phyloP scores from a whole-genome alignment of 306 rosid species.

The Dalbergia oliveri region DNA sequence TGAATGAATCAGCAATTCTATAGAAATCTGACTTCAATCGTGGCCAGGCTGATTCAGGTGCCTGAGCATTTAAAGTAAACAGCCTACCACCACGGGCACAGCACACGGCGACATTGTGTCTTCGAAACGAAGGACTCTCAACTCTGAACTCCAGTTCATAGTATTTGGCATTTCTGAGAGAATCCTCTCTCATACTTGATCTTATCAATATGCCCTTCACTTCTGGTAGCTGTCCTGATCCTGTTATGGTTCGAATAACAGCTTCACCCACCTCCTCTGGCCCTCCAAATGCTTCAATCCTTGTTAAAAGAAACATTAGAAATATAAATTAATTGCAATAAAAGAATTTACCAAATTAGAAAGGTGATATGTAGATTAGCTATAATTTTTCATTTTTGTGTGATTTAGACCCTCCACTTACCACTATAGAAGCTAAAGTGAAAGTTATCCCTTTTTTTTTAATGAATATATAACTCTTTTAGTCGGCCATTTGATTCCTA shows the following conservation, averaged over 20 bases:
- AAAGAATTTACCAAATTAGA: not conserved
- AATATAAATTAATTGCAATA: not conserved
- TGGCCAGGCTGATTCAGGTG: slow-evolving; percentile 84
- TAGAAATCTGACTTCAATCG: slow-evolving; percentile 65
- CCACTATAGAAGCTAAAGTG: slow-evolving; percentile 25
- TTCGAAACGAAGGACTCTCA: slow-evolving; percentile 66
- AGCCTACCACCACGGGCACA: slow-evolving; percentile 72
- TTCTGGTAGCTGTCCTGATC: slow-evolving; percentile 66
- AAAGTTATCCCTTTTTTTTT: not conserved
- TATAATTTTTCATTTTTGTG: not conserved
- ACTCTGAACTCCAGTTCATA: slow-evolving; percentile 84
- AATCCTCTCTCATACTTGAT: slow-evolving; percentile 74
- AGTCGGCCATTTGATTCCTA: not conserved
- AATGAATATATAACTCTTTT: not conserved
- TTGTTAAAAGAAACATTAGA: slow-evolving; percentile 22
- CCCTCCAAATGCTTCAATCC: slow-evolving; percentile 93
- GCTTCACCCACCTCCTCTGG: slow-evolving; percentile 91
- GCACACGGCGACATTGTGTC: slow-evolving; percentile 83
- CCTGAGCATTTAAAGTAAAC: slow-evolving; percentile 87
- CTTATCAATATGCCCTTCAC: slow-evolving; percentile 69
- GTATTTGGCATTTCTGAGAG: slow-evolving; percentile 55
- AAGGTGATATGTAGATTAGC: not conserved
- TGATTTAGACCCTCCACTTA: slow-evolving; percentile 3
- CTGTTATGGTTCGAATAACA: slow-evolving; percentile 67
- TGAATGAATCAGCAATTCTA: slow-evolving; percentile 72